Evolutionary conservation across 1,284 basidiomycete genomes (phyloP), one percentile per base, ranked within the genome.

Genomic region (Cerioporus squamosus): DNA sequence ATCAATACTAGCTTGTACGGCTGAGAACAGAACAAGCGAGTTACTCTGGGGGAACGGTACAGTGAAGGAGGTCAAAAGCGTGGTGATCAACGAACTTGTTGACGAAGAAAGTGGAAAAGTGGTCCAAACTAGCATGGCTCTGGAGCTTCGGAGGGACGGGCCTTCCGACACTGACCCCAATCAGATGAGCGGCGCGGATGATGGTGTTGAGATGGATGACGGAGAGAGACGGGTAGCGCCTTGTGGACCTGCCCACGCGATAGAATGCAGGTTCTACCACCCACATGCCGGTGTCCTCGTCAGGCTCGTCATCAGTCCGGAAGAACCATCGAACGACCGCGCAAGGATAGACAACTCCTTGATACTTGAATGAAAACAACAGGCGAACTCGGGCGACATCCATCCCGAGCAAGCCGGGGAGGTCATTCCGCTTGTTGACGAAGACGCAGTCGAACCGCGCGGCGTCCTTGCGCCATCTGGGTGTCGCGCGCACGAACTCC

Each of bases 251-350:
- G 3, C 53, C 53, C n/a, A 53, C 23, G 3, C 14, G 18, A 10
- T 56, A 51, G 40, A 60, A 20, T 9, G 65, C 65, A 17, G 66
- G 65, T 10, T 53, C 31, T 1, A 70, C 66, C 12, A 63, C 40
- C 64, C 65, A 70, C 57, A 70, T 60, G 0, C 67, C 67, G 0
- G 65, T 68, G 1, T 51, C 44, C 1, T 53, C 42, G 40, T 65
- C 61, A 1, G 67, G 62, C 15, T 48, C 49, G 15, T 63, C 55
- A 1, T 29, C 55, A 14, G 50, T 39, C 0, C 33, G 33, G 3
- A 18, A 17, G 38, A 59, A 70, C 68, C 67, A 69, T 7, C 61
- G 42, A 0, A 70, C 61, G 2, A 69, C 53, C 1, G 66, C 67
- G 48, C 67, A 68, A 1, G 61, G 57, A 44, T 60, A 63, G 3